Conservation (phyloP, 768 basidiomycete species). For the Symmetrospora coprosmae region DNA sequence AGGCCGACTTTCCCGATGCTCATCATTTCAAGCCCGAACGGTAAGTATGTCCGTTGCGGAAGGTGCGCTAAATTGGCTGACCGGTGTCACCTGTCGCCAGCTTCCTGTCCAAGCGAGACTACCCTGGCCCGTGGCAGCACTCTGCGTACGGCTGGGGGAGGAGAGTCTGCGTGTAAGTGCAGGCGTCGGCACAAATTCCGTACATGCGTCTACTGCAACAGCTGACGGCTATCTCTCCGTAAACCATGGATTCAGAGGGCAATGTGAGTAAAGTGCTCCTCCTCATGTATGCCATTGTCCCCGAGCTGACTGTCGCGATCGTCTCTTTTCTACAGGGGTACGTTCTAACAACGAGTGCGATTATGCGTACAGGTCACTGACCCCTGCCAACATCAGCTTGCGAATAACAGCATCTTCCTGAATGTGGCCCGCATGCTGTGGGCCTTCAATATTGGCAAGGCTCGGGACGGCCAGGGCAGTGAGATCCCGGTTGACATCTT, state of each 20-base stretch:
- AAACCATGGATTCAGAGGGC: background rate
- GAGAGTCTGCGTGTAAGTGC: slow-evolving; percentile 1
- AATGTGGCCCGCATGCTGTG: slow-evolving; percentile 29
- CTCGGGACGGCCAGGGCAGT: slow-evolving; percentile 18
- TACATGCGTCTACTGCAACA: background rate
- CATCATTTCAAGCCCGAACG: slow-evolving; percentile 28
- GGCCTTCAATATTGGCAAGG: slow-evolving; percentile 25
- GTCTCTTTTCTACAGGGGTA: too few species aligned
- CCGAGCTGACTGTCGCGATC: too few species aligned
- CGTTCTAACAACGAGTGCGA: too few species aligned
- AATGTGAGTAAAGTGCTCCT: too few species aligned
- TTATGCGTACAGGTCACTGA: too few species aligned
- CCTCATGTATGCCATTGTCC: too few species aligned
- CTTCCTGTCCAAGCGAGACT: slow-evolving; percentile 21
- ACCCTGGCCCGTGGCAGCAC: slow-evolving; percentile 20
- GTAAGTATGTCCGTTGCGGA: too few species aligned
- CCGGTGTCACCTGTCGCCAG: too few species aligned
- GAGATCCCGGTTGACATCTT: slow-evolving; percentile 26
- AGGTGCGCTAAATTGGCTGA: too few species aligned
- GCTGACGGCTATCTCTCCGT: background rate
- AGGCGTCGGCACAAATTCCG: too few species aligned
- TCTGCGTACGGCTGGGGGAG: slow-evolving; percentile 19
- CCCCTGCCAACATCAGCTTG: slow-evolving; percentile 8
- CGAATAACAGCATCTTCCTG: slow-evolving; percentile 26
- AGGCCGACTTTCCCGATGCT: slow-evolving; percentile 27